These are phyloP conservation scores for Rubus parviflorus DNA, from an alignment of 306 rosid species.

Conservation along the genomic window DNA sequence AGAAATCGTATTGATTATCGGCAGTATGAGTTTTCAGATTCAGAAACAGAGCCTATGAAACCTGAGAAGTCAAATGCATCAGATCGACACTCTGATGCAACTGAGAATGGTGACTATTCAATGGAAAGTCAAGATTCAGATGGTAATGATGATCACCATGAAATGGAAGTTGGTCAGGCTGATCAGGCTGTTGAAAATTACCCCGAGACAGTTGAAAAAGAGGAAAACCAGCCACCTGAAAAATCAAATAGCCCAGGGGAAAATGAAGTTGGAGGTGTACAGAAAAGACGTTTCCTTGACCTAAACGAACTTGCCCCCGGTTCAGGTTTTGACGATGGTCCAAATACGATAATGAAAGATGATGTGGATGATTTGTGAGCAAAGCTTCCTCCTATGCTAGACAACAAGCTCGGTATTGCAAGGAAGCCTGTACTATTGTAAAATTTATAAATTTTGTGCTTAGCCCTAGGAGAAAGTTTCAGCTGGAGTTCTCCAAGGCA, in stretches of 20 bases:
- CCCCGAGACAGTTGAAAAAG: constrained; percentile 48
- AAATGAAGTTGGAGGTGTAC: constrained; percentile 68
- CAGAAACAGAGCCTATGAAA: constrained; percentile 71
- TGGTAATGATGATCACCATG: constrained; percentile 51
- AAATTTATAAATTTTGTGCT: constrained; percentile 77
- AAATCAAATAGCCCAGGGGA: constrained; percentile 64
- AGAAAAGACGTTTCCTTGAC: constrained; percentile 82
- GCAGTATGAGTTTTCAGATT: constrained; percentile 80
- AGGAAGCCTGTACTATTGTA: constrained; percentile 71
- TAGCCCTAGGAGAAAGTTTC: constrained; percentile 53
- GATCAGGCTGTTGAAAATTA: constrained; percentile 48
- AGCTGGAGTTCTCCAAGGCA: constrained; percentile 61
- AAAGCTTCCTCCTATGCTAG: constrained; percentile 44
- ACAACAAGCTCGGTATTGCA: constrained; percentile 31
- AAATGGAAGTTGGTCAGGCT: constrained; percentile 61
- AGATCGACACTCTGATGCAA: constrained; percentile 53
- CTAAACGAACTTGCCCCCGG: constrained; percentile 95
- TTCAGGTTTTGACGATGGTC: constrained; percentile 88
- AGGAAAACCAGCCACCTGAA: constrained; percentile 61
- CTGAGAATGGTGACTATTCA: constrained; percentile 54
- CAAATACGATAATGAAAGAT: constrained; percentile 63
- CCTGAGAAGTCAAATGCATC: constrained; percentile 61
- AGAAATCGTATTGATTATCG: constrained; percentile 75
- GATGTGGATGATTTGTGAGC: constrained; percentile 58
- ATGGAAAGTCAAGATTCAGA: constrained; percentile 78